Evolutionary conservation across 331 rosid genomes (phyloP).

Genomic region (Malus hybrid): DNA sequence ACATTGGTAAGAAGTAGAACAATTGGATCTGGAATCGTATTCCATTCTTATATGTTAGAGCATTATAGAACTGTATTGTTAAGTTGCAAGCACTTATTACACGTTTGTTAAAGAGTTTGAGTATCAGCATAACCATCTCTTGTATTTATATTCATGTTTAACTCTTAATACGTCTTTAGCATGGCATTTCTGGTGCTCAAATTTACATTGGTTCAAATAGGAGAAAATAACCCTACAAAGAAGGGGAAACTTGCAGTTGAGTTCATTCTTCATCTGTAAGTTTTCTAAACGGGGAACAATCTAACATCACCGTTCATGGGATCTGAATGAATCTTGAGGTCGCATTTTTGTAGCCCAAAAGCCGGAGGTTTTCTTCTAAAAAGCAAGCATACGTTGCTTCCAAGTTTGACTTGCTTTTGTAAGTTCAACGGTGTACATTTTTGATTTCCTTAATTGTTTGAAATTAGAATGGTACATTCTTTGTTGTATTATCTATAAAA

Average conservation of each 20-base stretch:
- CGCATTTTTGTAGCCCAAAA: neutral
- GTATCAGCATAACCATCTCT: neutral
- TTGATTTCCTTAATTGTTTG: neutral
- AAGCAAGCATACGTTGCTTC: neutral
- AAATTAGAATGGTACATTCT: neutral
- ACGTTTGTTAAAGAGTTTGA: neutral
- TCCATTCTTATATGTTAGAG: neutral
- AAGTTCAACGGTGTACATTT: neutral
- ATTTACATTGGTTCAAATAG: too few species aligned
- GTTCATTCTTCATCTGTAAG: constrained; percentile 59
- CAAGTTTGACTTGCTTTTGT: neutral
- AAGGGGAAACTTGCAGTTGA: constrained; percentile 90
- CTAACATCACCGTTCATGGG: neutral
- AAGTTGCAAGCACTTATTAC: too few species aligned
- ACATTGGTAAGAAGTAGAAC: neutral
- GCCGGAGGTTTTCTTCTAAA: neutral
- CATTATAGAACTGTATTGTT: too few species aligned
- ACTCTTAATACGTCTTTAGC: neutral
- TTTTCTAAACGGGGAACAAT: neutral
- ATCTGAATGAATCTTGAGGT: neutral
- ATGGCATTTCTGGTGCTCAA: neutral
- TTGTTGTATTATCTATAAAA: neutral
- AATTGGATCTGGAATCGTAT: neutral
- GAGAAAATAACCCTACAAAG: constrained; percentile 46
- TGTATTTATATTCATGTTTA: neutral